Conservation (phyloP, 768 basidiomycete species). For the Lentinula sp. region DNA sequence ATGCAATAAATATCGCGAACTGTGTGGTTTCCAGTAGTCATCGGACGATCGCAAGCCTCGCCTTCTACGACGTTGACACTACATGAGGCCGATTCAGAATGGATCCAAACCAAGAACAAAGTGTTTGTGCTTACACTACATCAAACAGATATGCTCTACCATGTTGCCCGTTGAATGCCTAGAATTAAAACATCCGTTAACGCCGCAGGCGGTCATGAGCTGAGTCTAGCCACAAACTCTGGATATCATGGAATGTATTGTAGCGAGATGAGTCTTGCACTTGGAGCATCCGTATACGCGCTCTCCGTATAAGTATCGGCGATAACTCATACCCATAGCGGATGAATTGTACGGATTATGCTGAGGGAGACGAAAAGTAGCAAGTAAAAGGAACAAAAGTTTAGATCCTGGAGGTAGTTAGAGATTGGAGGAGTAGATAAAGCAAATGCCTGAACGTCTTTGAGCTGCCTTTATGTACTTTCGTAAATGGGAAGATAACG, state of each 20-base stretch:
- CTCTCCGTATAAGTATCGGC: slow-evolving; percentile 78
- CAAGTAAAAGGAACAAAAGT: slow-evolving; percentile 38
- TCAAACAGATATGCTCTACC: slow-evolving; percentile 94
- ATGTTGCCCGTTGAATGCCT: slow-evolving; percentile 98
- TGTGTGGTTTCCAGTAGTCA: slow-evolving; percentile 96
- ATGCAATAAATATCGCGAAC: slow-evolving; percentile 93
- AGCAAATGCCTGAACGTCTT: background rate
- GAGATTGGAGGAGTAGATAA: slow-evolving; percentile 6
- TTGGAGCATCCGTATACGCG: slow-evolving; percentile 84
- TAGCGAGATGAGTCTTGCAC: slow-evolving; percentile 89
- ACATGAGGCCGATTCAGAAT: slow-evolving; percentile 13
- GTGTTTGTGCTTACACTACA: slow-evolving; percentile 60
- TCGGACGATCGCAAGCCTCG: slow-evolving; percentile 83
- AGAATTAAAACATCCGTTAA: slow-evolving; percentile 6
- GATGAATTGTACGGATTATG: background rate
- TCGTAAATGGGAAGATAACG: slow-evolving; percentile 1
- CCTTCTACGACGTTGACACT: slow-evolving; percentile 93
- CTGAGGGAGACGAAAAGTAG: slow-evolving; percentile 30
- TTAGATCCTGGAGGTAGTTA: slow-evolving; percentile 22
- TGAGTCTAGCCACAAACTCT: slow-evolving; percentile 44
- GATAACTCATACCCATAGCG: slow-evolving; percentile 85
- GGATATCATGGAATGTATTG: slow-evolving; percentile 86
- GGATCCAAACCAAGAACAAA: slow-evolving; percentile 6
- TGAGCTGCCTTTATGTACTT: background rate
- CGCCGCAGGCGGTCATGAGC: background rate